phyloP scores from a whole-genome alignment of 208 protist genomes.

The Herpetomonas muscarum region DNA sequence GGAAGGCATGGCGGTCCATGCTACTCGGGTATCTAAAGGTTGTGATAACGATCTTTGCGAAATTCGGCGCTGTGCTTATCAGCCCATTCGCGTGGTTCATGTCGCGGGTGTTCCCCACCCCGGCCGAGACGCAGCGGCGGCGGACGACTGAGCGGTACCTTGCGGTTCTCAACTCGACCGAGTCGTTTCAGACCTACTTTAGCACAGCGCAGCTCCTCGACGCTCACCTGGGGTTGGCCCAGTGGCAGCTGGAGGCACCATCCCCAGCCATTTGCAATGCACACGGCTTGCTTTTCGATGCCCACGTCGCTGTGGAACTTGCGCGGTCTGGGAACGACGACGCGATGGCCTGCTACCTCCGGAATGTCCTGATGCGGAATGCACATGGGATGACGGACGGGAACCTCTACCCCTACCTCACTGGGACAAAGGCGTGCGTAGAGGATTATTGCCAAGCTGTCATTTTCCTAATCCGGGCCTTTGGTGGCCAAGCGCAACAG shows the following conservation, averaged over 20 bases:
- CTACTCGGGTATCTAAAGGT: too few relatives aligned
- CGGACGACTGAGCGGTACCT: conserved; percentile 44
- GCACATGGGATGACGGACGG: conserved; percentile 46
- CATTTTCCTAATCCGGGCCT: conserved; percentile 28
- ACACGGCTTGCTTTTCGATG: conserved; percentile 29
- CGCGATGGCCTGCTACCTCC: conserved; percentile 35
- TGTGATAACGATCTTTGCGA: too few relatives aligned
- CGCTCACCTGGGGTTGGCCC: conserved; percentile 31
- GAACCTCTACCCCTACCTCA: conserved; percentile 38
- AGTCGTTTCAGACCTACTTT: conserved; percentile 35
- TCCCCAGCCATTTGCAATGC: conserved; percentile 23
- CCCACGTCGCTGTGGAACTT: conserved; percentile 25
- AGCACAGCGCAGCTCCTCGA: conserved; percentile 29
- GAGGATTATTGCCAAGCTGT: conserved; percentile 42
- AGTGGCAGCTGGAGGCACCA: conserved; percentile 30
- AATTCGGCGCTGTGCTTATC: neutral
- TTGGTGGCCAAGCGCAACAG: conserved; percentile 10
- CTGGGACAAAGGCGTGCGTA: conserved; percentile 38
- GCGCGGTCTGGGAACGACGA: conserved; percentile 13
- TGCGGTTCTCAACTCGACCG: conserved; percentile 53
- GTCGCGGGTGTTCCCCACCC: conserved; percentile 25
- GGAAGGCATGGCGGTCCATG: too few relatives aligned
- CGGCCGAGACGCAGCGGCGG: conserved; percentile 21
- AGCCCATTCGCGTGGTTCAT: conserved; percentile 7
- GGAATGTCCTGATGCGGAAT: conserved; percentile 37